Evolutionary conservation across 441 rosid genomes (phyloP).

Genomic region (Iberis amara): DNA sequence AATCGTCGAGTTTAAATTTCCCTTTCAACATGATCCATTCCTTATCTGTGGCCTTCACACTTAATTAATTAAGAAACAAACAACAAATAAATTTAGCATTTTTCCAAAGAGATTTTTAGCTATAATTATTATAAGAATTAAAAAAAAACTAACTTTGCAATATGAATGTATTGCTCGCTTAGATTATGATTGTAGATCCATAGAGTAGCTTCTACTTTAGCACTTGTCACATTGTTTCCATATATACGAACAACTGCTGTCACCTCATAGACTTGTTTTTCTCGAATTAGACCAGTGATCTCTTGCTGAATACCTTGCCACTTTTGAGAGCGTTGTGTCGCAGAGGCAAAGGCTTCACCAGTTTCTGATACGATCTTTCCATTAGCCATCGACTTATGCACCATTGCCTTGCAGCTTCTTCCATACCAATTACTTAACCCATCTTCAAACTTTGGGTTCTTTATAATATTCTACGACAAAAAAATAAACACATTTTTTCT

Average conservation of each 20-base stretch:
- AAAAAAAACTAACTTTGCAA: slow-evolving; percentile 49
- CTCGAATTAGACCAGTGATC: slow-evolving; percentile 63
- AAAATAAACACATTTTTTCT: slow-evolving; percentile 42
- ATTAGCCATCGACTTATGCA: slow-evolving; percentile 70
- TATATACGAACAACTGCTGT: slow-evolving; percentile 64
- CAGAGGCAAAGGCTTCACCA: slow-evolving; percentile 66
- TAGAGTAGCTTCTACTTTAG: slow-evolving; percentile 55
- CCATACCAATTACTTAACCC: slow-evolving; percentile 85
- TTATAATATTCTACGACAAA: slow-evolving; percentile 50
- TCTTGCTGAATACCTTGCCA: slow-evolving; percentile 95
- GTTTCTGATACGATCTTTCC: slow-evolving; percentile 62
- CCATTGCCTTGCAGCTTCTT: slow-evolving; percentile 69
- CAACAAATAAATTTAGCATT: no score
- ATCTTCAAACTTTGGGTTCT: slow-evolving; percentile 72
- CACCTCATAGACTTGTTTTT: slow-evolving; percentile 60
- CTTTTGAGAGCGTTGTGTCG: slow-evolving; percentile 58
- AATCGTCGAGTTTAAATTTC: slow-evolving; percentile 73
- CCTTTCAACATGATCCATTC: slow-evolving; percentile 77
- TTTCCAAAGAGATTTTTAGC: no score
- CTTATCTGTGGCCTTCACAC: slow-evolving; percentile 73
- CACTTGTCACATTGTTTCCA: slow-evolving; percentile 51
- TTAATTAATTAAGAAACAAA: neutral
- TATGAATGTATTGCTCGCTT: slow-evolving; percentile 67
- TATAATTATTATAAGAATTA: no score
- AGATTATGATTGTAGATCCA: slow-evolving; percentile 68